Base-by-base conservation (phyloP, 2,329 filamentous ascomycete genomes). In the Xylariaceae sp. region DNA sequence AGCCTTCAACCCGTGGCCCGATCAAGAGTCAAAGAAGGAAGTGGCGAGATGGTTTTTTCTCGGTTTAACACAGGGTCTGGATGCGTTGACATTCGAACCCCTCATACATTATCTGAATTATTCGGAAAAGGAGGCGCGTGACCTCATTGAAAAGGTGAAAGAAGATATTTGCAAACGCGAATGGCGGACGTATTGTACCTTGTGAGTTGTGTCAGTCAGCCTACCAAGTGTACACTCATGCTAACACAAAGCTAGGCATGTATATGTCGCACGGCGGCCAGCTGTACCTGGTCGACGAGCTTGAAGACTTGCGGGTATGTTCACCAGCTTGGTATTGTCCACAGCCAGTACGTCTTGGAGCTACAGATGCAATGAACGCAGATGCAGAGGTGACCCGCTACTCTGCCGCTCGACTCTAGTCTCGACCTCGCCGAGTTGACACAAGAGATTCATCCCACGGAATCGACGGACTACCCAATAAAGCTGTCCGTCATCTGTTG, bases 21-120 rank as follows among this genome's bases (percentile, higher is more conserved):
- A 77, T 30, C 84, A 90, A 66, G 77, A 80, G 30, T 79, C 85
- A 63, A 80, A 86, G 65, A 86, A 85, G 62, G 82, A 88, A 50
- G 81, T 92, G 56, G 90, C 89, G 35, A 81, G 86, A 59, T 96
- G 90, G 89, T 96, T 95, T 75, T 92, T 93, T 69, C 77, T 93
- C 23, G 87, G 86, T 45, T 78, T 96, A 66, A 86, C 82, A 9
- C 84, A 89, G 69, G 88, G 88, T 30, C 75, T 95, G 53, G 84
- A 91, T 66, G 85, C 87, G 10, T 78, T 95, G 67, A 88, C 87
- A 64, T 73, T 94, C 68, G 88, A 82, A 41, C 88, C 92, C 6
- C 81, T 97, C 69, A 87, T 83, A 50, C 82, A 86, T 59, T 78
- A 86, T 48, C 30, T 65, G 45, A 53, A 82, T 84, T 55, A 73